A percentile compares a stretch with the other conserved stretches of the same genome.
These are phyloP conservation scores for Neofusicoccum sp. DNA, from an alignment of 2,329 filamentous ascomycete species.

Conservation along the genomic window DNA sequence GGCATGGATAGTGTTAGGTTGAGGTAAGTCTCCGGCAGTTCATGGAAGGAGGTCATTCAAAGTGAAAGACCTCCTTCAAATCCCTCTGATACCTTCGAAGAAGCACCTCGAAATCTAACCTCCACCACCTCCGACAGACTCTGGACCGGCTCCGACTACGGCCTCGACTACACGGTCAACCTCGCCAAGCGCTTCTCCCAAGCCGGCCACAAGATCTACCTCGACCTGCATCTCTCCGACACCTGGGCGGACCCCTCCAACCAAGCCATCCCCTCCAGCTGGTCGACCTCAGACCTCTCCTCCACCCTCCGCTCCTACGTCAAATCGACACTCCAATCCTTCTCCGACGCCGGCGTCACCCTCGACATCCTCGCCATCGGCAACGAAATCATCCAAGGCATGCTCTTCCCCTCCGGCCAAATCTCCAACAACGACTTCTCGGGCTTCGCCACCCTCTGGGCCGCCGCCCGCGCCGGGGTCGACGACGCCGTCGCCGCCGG, in stretches of 20 bases:
- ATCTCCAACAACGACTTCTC: constrained; percentile 47
- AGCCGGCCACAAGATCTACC: constrained; percentile 59
- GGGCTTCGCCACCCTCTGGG: constrained; percentile 64
- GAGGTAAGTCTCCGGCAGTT: too few relatives aligned
- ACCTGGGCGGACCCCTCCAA: constrained; percentile 68
- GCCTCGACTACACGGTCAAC: constrained; percentile 67
- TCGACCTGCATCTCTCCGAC: constrained; percentile 67
- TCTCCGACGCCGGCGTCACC: constrained; percentile 54
- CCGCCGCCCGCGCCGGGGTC: constrained; percentile 63
- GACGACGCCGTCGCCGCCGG: constrained; percentile 57
- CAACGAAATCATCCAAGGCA: constrained; percentile 68
- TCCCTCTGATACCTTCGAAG: neutral
- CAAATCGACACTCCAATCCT: constrained; percentile 58
- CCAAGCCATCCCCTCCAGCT: constrained; percentile 62
- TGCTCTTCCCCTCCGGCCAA: constrained; percentile 65
- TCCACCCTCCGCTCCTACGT: constrained; percentile 70
- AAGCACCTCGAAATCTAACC: neutral
- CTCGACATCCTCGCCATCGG: constrained; percentile 67
- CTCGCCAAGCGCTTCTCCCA: constrained; percentile 65
- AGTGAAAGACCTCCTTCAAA: neutral
- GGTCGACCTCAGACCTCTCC: constrained; percentile 58
- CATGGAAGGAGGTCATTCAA: neutral
- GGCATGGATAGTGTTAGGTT: constrained; percentile 19
- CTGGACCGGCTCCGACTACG: constrained; percentile 67
- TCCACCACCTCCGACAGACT: constrained; percentile 42